Base-by-base conservation (phyloP, 441 rosid species). In the Adansonia grandidieri region DNA sequence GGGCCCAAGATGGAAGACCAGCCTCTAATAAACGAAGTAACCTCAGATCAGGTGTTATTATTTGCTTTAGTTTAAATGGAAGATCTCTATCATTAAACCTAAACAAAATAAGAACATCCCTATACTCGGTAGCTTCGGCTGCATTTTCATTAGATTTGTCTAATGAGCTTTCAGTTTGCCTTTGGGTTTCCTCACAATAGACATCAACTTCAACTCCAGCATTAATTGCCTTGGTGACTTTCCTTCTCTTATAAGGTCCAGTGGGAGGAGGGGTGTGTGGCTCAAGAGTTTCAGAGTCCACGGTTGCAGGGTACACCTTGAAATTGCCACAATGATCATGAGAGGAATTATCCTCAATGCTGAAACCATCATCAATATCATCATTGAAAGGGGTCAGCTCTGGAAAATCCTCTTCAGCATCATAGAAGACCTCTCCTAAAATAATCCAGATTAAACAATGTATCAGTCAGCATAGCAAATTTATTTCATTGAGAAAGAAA, bases 1-100 rank as follows among this genome's bases (percentile, higher is more conserved):
- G 77, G 57, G 90, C 98, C 99, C 99, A 96, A 20, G 99, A 91
- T 65, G 99, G 98, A 80, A 96, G 97, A 70, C 98, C 98, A 37
- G 99, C 93, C 85, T 96, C 99, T 67, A 94, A 80, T 64, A 96
- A 81, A 81, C 96, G 95, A 78, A 96, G 96, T 79, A 96, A 80
- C 71, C 97, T 89, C 82, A 90, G 72, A 80, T 96, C 91, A 53
- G 92, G 87, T 87, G 90, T 87, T 85, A 96, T 86, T 77, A 92
- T 85, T 78, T 89, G 86, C 82, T 85, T 89, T 71, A 96, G 79
- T 84, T 88, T 91, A 79, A 93, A 96, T 6, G 98, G 98, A 62
- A 96, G 92, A 75, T 92, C 89, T 60, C 80, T 89, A 77, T 96
- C 98, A 80, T 87, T 81, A 82, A 89, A 96, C 88, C 92, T 90